phyloP scores from a whole-genome alignment of 805 yeast genomes.

The Candida ulmi region DNA sequence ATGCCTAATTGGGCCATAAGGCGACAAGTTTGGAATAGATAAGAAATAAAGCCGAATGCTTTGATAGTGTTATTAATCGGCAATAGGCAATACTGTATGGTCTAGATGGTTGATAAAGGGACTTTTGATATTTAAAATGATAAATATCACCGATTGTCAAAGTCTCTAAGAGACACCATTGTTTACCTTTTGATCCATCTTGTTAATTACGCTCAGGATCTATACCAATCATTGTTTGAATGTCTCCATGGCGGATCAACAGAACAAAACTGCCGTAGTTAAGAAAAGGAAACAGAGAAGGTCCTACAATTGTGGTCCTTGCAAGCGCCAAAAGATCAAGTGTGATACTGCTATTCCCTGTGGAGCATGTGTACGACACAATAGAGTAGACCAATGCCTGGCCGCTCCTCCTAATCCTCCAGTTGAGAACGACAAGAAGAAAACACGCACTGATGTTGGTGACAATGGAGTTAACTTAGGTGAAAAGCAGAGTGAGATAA shows the following conservation, averaged over 20 bases:
- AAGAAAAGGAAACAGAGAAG: conserved; percentile 24
- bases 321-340: conserved; percentile 46
- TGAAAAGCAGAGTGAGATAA: neutral
- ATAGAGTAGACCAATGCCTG: conserved; percentile 33
- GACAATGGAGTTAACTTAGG: neutral
- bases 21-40: neutral
- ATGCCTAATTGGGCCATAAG: neutral
- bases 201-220: too few species aligned
- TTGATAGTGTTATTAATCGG: too few species aligned
- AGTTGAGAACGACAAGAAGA: conserved; percentile 27
- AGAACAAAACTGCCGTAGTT: neutral
- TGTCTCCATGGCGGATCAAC: too few species aligned
- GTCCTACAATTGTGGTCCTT: conserved; percentile 53
- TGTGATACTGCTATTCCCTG: conserved; percentile 48
- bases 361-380: conserved; percentile 35
- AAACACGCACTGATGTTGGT: conserved; percentile 3
- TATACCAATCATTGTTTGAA: too few species aligned
- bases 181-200: too few species aligned
- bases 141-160: neutral
- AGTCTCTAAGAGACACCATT: too few species aligned
- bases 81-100: too few species aligned
- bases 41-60: neutral
- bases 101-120: too few species aligned
- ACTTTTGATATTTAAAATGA: neutral
- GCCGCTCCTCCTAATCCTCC: conserved; percentile 41